Base-by-base conservation (phyloP, 352 stramenopile species). In the Albugo laibachii region DNA sequence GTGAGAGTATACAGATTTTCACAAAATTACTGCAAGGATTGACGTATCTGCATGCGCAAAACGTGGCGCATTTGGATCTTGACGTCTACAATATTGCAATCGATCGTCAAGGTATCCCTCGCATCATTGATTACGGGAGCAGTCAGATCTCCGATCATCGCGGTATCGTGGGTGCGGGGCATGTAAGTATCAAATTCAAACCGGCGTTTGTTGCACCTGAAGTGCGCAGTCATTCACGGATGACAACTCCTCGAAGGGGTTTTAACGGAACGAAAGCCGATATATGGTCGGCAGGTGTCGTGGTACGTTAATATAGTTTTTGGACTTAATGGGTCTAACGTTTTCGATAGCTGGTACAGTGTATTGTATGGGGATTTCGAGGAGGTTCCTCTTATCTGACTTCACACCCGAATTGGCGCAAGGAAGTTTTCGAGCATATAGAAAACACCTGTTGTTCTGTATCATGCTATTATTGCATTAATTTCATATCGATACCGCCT, bases 71-170 rank as follows among this genome's bases (percentile, higher is more conserved):
- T 51, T 49, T 87, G 36, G 77, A 91, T 54, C 48, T 91, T 10
- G 77, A 91, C 56, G 76, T 86, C 41, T 91, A 86, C 60, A 91
- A 91, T 51, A 62, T 91, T 20, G 74, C 74, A 14, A 68, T 91
- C 39, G 77, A 87, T 55, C 63, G 58, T 48, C 52, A 62, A 13
- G 45, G 52, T 16, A 53, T 57, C 38, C 58, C 73, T 16, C 75
- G 77, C 38, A 76, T 89, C 49, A 83, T 91, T 45, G 77, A 91
- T 48, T 55, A 86, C 6, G 77, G 77, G 24, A 87, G 74, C 55
- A 73, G 59, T 46, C 77, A 84, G 54, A 55, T 91, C 36, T 74
- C 86, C 54, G 73, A 87, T 49, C 65, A 83, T 51, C 57, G 64
- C 37, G 63, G 68, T 0, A 27, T 75, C 20, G 77, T 78, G 18